These are phyloP conservation scores for Albatrellus ellisii DNA, from an alignment of 768 basidiomycete species.

Conservation along the genomic window DNA sequence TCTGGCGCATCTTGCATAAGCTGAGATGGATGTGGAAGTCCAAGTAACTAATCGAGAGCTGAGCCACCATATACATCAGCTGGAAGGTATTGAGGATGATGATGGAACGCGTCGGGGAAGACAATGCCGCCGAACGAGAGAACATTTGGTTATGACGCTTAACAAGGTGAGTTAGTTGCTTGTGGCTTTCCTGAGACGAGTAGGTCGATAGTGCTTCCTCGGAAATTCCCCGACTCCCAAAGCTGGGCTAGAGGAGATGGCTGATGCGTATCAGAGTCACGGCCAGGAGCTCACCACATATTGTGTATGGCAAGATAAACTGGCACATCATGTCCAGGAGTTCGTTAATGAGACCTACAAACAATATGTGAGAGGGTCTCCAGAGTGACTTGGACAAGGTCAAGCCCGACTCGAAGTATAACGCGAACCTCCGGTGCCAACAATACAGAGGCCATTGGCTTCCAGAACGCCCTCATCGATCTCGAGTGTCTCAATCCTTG, in stretches of 20 bases:
- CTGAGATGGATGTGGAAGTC: conserved; percentile 73
- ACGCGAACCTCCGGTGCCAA: conserved; percentile 46
- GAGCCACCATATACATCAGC: conserved; percentile 60
- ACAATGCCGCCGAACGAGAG: conserved; percentile 60
- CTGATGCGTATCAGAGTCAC: conserved; percentile 50
- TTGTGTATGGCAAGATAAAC: conserved; percentile 61
- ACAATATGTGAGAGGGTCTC: conserved; percentile 42
- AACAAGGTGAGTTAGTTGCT: conserved; percentile 50
- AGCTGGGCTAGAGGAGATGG: conserved; percentile 49
- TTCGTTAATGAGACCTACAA: conserved; percentile 47
- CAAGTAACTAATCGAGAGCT: conserved; percentile 62
- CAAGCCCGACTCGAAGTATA: conserved; percentile 52
- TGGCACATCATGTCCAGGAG: conserved; percentile 62
- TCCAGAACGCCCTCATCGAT: conserved; percentile 49
- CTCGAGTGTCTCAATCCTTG: conserved; percentile 49
- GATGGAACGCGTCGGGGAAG: conserved; percentile 50
- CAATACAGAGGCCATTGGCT: conserved; percentile 57
- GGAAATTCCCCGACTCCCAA: conserved; percentile 66
- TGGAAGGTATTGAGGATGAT: conserved; percentile 71
- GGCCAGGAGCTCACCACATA: conserved; percentile 53
- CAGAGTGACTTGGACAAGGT: conserved; percentile 41
- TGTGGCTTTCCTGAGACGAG: background rate
- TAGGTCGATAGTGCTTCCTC: conserved; percentile 5
- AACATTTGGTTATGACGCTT: conserved; percentile 53
- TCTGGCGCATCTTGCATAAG: conserved; percentile 62